Conservation (phyloP, 139 green algal species). For the Chlorella sp. region DNA sequence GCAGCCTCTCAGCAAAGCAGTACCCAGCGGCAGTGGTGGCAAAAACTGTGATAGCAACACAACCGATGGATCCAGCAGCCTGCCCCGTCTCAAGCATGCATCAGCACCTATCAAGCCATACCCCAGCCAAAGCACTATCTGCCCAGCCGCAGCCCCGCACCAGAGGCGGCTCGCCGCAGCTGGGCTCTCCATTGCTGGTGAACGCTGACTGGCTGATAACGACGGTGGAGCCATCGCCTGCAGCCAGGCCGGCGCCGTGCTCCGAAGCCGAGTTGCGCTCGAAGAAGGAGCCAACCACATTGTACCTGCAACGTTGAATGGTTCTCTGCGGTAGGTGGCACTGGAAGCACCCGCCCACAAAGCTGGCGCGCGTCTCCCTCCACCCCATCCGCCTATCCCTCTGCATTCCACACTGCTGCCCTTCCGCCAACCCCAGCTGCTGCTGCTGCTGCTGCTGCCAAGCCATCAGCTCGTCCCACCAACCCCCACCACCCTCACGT, state of each 20-base stretch:
- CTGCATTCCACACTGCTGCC: not conserved
- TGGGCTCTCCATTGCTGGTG: not conserved
- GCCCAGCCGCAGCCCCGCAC: not conserved
- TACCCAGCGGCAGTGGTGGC: no score
- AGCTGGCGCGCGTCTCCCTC: no score
- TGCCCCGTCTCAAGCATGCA: not conserved
- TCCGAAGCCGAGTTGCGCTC: constrained; percentile 23
- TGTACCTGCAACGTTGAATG: not conserved
- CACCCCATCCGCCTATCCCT: no score
- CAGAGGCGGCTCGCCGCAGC: not conserved
- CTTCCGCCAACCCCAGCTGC: not conserved
- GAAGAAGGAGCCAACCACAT: not conserved
- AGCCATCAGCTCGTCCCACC: not conserved
- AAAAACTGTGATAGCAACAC: no score
- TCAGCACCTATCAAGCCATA: not conserved
- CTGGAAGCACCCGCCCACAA: no score
- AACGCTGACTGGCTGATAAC: not conserved
- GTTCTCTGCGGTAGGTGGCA: no score
- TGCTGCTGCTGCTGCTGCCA: not conserved
- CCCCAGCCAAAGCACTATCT: no score
- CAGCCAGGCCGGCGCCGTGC: constrained; percentile 12
- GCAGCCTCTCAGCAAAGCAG: no score
- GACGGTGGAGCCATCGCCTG: not conserved
- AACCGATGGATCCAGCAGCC: no score
- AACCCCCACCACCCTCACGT: no score